A percentile compares a stretch with the other conserved stretches of the same genome.
These are phyloP conservation scores for Phytophthora fragariae DNA, from an alignment of 352 stramenopile species.

Conservation along the genomic window DNA sequence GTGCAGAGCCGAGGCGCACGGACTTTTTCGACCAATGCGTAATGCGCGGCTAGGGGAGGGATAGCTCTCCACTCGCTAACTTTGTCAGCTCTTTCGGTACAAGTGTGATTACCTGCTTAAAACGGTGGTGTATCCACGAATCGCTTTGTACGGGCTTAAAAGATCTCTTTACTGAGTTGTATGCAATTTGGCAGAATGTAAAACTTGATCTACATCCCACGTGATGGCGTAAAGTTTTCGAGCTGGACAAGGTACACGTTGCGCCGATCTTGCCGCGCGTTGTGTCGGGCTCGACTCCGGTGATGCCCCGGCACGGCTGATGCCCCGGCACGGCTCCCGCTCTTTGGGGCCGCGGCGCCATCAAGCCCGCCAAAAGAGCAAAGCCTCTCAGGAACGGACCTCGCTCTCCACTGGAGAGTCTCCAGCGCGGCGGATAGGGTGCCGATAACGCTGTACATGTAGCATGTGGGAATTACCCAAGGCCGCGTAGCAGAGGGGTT, in stretches of 20 bases:
- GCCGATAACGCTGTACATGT: background rate
- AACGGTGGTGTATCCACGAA: background rate
- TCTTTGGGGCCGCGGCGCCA: background rate
- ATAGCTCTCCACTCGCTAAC: background rate
- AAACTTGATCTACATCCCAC: background rate
- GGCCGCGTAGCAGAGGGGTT: background rate
- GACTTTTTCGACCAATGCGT: background rate
- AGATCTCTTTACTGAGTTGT: too few relatives aligned
- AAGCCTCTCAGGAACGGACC: background rate
- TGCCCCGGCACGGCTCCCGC: background rate
- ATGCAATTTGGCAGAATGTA: too few relatives aligned
- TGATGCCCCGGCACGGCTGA: background rate
- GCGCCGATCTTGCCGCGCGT: constrained; percentile 3
- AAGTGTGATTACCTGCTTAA: background rate
- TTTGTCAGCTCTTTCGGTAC: background rate
- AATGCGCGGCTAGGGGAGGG: background rate
- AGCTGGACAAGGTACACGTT: background rate
- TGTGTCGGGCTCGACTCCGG: background rate
- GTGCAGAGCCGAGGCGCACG: too few relatives aligned
- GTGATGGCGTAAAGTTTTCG: background rate
- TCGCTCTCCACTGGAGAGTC: background rate
- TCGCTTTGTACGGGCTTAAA: background rate
- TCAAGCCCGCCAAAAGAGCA: background rate
- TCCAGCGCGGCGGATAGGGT: background rate
- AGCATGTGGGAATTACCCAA: too few relatives aligned